Percentiles rank a stretch among this genome's conserved stretches.
Conservation (phyloP, 2,329 filamentous ascomycete genomes). For the Colletotrichum abscissum region DNA sequence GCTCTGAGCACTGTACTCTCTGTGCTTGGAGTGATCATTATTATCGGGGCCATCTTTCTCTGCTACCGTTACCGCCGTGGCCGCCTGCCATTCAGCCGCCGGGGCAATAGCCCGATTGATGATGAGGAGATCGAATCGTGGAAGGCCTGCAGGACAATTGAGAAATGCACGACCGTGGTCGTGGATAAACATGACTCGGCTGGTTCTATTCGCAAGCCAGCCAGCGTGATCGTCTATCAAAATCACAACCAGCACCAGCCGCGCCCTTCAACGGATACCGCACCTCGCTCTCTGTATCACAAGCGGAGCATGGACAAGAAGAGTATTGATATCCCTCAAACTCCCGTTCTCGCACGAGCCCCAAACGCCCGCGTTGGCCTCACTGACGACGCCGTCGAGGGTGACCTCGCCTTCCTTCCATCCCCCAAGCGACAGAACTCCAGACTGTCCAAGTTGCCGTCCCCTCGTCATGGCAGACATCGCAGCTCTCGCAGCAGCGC, state of each 20-base stretch:
- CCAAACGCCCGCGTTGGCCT: constrained; percentile 72
- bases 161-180: constrained; percentile 44
- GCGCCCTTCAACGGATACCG: constrained; percentile 23
- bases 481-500: constrained; percentile 59
- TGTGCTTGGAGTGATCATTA: constrained; percentile 55
- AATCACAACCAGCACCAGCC: constrained; percentile 37
- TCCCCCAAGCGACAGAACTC: constrained; percentile 64
- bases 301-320: constrained; percentile 45
- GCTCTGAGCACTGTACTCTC: constrained; percentile 61
- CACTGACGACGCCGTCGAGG: constrained; percentile 70
- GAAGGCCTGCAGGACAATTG: constrained; percentile 53
- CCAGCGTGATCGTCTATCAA: constrained; percentile 67
- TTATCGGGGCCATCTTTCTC: constrained; percentile 48
- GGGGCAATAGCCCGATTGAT: constrained; percentile 69
- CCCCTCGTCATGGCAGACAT: constrained; percentile 50
- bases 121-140: constrained; percentile 76
- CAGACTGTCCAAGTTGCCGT: constrained; percentile 62
- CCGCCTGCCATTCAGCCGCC: constrained; percentile 56
- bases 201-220: constrained; percentile 54
- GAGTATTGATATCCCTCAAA: constrained; percentile 58
- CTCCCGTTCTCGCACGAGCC: constrained; percentile 67
- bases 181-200: constrained; percentile 49
- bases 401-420: constrained; percentile 69
- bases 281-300: constrained; percentile 24
- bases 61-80: constrained; percentile 50